Conservation (phyloP, 106 monocot genomes). For the Vanilla planifolia region DNA sequence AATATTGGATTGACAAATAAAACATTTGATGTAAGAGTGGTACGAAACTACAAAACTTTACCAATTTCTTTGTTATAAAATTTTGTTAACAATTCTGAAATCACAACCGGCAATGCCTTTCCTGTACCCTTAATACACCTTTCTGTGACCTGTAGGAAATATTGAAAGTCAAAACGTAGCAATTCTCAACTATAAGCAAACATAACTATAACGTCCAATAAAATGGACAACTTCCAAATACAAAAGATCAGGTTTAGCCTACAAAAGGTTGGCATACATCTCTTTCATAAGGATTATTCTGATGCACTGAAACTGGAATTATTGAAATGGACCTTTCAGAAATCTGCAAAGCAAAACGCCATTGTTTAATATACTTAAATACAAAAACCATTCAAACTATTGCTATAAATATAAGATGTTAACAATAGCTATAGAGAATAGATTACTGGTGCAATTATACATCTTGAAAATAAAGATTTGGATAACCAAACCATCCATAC, state of each 20-base stretch:
- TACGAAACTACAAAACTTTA: conserved; percentile 25
- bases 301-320: conserved; percentile 74
- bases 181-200: conserved; percentile 1
- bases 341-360: conserved; percentile 41
- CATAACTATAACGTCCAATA: conserved; percentile 2
- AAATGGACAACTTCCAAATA: not conserved
- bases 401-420: too few species aligned
- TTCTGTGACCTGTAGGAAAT: conserved; percentile 59
- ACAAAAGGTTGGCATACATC: conserved; percentile 33
- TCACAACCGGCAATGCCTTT: conserved; percentile 65
- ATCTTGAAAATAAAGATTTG: too few species aligned
- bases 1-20: too few species aligned
- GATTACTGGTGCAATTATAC: too few species aligned
- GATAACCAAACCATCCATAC: too few species aligned
- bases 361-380: too few species aligned
- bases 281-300: conserved; percentile 77
- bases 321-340: conserved; percentile 39
- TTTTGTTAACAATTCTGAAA: conserved; percentile 74
- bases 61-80: conserved; percentile 77
- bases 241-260: not conserved
- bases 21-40: too few species aligned
- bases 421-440: too few species aligned
- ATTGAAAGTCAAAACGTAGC: conserved; percentile 6
- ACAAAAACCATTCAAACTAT: too few species aligned
- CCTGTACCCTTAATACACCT: conserved; percentile 69